Conservation (phyloP, 768 basidiomycete genomes). For the Cystofilobasidium ferigula region DNA sequence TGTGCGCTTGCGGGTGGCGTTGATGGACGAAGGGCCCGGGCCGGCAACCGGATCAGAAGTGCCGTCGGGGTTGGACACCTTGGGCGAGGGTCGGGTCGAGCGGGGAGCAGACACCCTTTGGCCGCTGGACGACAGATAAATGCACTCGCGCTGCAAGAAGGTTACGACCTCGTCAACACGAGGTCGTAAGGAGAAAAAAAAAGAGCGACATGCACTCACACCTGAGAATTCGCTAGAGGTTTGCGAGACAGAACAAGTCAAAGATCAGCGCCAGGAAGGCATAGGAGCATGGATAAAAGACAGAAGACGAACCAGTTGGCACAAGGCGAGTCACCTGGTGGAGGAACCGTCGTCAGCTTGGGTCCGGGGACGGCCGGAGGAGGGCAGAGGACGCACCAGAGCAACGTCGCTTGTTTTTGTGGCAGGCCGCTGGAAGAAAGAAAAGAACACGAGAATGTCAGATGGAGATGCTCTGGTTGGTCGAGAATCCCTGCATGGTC, state of each 20-base stretch:
- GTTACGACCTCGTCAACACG: neutral
- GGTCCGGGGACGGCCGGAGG: neutral
- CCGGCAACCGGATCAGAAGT: neutral
- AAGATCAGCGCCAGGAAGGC: no score
- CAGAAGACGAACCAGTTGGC: slow-evolving; percentile 15
- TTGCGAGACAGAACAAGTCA: neutral
- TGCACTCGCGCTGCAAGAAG: slow-evolving; percentile 18
- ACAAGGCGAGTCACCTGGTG: slow-evolving; percentile 12
- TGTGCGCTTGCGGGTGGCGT: neutral
- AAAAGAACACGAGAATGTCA: neutral
- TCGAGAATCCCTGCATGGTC: neutral
- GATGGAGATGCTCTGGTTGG: neutral
- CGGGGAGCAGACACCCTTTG: slow-evolving; percentile 7
- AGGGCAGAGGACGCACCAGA: neutral
- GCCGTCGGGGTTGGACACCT: neutral
- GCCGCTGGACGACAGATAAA: slow-evolving; percentile 15
- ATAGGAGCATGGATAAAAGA: neutral
- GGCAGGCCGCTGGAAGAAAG: slow-evolving; percentile 12
- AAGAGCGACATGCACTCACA: neutral
- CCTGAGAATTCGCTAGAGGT: slow-evolving; percentile 18
- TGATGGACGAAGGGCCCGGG: neutral
- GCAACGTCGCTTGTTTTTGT: slow-evolving; percentile 24
- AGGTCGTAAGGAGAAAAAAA: neutral
- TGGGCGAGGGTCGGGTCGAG: neutral
- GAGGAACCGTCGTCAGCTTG: neutral